These are phyloP conservation scores for Selenicereus undatus DNA, from an alignment of 148 eudicot species.

Conservation along the genomic window DNA sequence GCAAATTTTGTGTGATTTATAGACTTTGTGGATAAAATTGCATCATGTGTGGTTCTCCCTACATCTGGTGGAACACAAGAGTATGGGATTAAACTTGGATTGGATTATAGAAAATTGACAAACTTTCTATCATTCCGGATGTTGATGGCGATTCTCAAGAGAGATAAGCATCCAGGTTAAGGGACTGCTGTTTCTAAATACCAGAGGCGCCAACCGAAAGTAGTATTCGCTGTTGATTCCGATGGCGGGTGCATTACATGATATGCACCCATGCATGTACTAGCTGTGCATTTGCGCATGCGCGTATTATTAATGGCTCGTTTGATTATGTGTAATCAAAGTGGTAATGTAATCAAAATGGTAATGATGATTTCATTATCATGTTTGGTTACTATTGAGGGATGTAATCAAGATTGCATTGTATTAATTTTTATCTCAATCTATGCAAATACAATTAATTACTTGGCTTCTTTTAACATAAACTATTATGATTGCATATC, in stretches of 20 bases:
- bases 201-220: slow-evolving; percentile 1
- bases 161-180: not conserved
- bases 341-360: no score
- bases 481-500: no score
- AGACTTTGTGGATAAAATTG: not conserved
- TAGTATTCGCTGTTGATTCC: not conserved
- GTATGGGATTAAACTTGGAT: not conserved
- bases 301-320: not conserved
- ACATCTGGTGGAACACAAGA: not conserved
- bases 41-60: not conserved
- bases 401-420: no score
- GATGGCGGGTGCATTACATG: no score
- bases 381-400: no score
- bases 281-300: not conserved
- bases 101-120: not conserved
- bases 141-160: not conserved
- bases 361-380: no score
- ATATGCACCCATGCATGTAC: not conserved
- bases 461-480: no score
- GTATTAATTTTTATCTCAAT: no score
- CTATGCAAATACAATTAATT: no score
- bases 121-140: not conserved
- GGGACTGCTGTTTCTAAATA: not conserved
- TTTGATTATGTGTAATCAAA: no score
- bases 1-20: not conserved